phyloP scores from a whole-genome alignment of 768 basidiomycete genomes.

The Podaxis sp. region DNA sequence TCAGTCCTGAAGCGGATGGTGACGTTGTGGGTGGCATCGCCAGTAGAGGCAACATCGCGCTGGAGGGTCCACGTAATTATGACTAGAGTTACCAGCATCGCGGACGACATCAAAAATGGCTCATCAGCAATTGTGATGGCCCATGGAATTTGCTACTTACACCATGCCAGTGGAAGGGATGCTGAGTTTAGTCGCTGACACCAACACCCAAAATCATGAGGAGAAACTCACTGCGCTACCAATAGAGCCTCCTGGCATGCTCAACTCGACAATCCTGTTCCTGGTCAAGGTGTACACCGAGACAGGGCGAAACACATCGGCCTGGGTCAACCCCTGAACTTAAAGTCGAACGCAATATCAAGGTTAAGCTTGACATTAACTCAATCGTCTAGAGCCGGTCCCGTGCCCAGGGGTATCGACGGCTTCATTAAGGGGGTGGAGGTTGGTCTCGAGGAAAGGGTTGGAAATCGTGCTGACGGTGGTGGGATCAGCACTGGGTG shows the following conservation, averaged over 20 bases:
- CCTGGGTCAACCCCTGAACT: no score
- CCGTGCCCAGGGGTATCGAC: conserved; percentile 14
- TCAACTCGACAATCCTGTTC: no score
- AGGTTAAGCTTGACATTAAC: no score
- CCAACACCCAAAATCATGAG: no score
- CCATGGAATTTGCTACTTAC: neutral
- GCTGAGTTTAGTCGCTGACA: no score
- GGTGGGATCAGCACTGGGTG: conserved; percentile 28
- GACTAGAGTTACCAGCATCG: no score
- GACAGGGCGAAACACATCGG: no score
- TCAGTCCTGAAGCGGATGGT: neutral
- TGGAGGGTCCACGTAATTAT: neutral
- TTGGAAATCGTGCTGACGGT: conserved; percentile 15
- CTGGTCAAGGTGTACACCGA: no score
- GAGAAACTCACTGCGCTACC: no score
- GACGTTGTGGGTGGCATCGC: neutral
- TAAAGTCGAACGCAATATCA: no score
- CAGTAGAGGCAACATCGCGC: neutral
- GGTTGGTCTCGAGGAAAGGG: conserved; percentile 28
- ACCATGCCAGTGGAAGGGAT: no score
- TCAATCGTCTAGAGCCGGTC: neutral
- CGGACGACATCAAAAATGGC: neutral
- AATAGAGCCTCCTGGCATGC: no score
- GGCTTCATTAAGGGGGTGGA: conserved; percentile 20
- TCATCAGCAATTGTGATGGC: neutral